Conservation (phyloP, 1,284 basidiomycete species). For the Moesziomyces sp. region DNA sequence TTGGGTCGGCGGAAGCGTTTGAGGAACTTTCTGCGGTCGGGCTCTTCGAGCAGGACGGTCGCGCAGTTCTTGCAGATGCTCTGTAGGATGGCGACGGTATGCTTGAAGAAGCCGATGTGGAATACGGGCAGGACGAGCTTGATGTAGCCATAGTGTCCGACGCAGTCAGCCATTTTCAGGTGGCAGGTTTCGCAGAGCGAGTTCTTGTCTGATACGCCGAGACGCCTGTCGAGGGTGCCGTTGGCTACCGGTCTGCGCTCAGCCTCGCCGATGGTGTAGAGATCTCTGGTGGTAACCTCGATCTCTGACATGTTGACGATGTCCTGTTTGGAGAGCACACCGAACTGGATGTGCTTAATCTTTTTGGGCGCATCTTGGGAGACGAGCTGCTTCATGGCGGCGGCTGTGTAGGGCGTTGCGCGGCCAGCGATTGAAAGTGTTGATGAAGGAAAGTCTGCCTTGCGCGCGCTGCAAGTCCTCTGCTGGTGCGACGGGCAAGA, state of each 20-base stretch:
- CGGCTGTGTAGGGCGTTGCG: constrained; percentile 5
- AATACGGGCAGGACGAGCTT: constrained; percentile 90
- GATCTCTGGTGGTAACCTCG: constrained; percentile 62
- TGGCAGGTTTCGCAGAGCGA: constrained; percentile 95
- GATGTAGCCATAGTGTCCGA: constrained; percentile 87
- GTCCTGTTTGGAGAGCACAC: constrained; percentile 67
- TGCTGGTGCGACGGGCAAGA: not conserved
- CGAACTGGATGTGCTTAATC: constrained; percentile 68
- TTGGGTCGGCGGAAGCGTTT: constrained; percentile 88
- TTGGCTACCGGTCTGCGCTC: constrained; percentile 62
- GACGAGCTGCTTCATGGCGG: constrained; percentile 65
- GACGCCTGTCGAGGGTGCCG: constrained; percentile 63
- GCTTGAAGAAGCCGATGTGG: constrained; percentile 96
- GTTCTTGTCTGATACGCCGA: constrained; percentile 91
- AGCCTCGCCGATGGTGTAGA: constrained; percentile 60
- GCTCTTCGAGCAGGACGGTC: constrained; percentile 88
- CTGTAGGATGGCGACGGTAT: constrained; percentile 91
- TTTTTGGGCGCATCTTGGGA: constrained; percentile 66
- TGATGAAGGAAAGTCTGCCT: not conserved
- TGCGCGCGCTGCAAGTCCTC: not conserved
- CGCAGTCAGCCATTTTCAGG: constrained; percentile 89
- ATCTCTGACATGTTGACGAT: constrained; percentile 67
- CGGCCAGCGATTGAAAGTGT: constrained; percentile 10
- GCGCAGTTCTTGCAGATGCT: constrained; percentile 83
- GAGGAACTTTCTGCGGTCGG: constrained; percentile 84